phyloP scores from a whole-genome alignment of 2,329 filamentous ascomycete species.

The Penicillium sp. region DNA sequence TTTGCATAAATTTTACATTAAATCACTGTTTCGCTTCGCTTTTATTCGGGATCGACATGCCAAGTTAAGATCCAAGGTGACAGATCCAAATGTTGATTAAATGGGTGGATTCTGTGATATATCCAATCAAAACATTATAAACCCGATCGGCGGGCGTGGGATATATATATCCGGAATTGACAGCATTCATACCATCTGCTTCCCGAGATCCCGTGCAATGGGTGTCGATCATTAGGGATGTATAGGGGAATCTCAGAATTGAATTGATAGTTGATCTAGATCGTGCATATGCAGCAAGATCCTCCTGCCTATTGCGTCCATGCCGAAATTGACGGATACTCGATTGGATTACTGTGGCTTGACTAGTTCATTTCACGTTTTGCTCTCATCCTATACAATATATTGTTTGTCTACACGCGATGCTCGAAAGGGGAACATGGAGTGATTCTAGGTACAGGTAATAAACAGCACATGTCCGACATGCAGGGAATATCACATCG shows the following conservation, averaged over 20 bases:
- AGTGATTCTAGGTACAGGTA: not conserved
- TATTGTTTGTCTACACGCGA: not conserved
- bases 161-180: not conserved
- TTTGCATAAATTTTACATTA: not conserved
- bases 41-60: constrained; percentile 5
- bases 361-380: not conserved
- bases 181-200: constrained; percentile 9
- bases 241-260: not conserved
- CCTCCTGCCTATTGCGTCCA: not conserved
- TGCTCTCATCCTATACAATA: not conserved
- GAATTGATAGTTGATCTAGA: not conserved
- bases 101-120: not conserved
- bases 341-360: not conserved
- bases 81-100: not conserved
- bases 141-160: not conserved
- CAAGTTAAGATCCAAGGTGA: not conserved
- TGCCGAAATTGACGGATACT: not conserved
- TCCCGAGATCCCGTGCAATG: constrained; percentile 14
- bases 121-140: not conserved
- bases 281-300: not conserved
- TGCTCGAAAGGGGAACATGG: not conserved
- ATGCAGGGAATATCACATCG: not conserved
- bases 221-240: not conserved
- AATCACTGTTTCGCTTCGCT: not conserved
- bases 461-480: not conserved